A percentile compares a stretch with the other conserved stretches of the same genome.
Evolutionary conservation across 2,329 filamentous ascomycete species (phyloP).

Genomic region (Akanthomyces uredinophilus): DNA sequence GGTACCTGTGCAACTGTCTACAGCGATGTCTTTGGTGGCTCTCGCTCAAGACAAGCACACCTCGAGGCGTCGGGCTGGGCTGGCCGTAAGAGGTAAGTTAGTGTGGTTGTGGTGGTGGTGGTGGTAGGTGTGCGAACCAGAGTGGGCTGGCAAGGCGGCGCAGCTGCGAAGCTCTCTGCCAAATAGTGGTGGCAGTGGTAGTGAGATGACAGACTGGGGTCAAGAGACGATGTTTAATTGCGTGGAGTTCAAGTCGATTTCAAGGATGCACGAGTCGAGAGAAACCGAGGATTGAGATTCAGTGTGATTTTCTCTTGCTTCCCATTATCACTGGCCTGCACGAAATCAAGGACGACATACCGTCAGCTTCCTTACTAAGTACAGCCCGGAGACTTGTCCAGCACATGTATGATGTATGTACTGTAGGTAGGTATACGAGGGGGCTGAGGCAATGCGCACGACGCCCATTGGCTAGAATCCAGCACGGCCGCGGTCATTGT

Average conservation of each 20-base stretch:
- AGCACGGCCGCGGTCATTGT: too few relatives aligned
- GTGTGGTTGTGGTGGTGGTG: too few relatives aligned
- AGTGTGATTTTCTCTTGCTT: not conserved
- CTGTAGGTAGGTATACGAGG: not conserved
- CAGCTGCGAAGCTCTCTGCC: not conserved
- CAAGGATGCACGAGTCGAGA: too few relatives aligned
- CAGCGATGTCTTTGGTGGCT: not conserved
- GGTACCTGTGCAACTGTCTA: too few relatives aligned
- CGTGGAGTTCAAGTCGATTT: not conserved
- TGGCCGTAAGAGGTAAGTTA: not conserved
- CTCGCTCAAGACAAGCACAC: not conserved
- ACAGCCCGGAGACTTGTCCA: not conserved
- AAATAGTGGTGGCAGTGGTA: not conserved
- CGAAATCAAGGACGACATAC: too few relatives aligned
- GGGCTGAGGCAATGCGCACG: not conserved
- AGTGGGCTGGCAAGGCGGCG: slow-evolving; percentile 4
- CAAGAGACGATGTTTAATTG: not conserved
- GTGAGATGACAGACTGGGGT: too few relatives aligned
- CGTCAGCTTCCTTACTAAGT: not conserved
- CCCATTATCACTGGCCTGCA: too few relatives aligned
- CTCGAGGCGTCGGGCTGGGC: not conserved
- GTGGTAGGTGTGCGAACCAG: not conserved
- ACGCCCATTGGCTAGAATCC: not conserved
- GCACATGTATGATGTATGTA: not conserved
- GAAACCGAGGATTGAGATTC: not conserved